Conservation (phyloP, 2,329 filamentous ascomycete genomes). For the Fusarium continuum region DNA sequence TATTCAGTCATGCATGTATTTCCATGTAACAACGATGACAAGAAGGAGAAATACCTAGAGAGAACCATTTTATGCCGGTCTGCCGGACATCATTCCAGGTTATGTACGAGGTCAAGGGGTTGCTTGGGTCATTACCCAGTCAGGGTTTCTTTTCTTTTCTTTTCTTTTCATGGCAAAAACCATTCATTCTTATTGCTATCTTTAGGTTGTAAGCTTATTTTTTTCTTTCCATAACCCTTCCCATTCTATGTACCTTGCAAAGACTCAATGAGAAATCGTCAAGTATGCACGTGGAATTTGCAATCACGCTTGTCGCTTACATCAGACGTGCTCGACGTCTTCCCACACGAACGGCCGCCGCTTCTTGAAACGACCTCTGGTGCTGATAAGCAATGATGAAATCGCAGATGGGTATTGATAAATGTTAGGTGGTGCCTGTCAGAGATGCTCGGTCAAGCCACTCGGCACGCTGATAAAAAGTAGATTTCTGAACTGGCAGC, state of each 20-base stretch:
- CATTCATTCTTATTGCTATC: no score
- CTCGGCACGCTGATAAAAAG: constrained; percentile 67
- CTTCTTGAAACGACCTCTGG: constrained; percentile 53
- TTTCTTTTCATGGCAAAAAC: constrained; percentile 53
- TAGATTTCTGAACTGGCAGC: no score
- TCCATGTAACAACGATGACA: constrained; percentile 8
- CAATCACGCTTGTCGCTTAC: constrained; percentile 54
- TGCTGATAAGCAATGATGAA: constrained; percentile 64
- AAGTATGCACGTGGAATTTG: constrained; percentile 61
- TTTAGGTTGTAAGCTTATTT: no score
- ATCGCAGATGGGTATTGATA: constrained; percentile 61
- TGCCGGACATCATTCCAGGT: neutral
- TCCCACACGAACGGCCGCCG: constrained; percentile 64
- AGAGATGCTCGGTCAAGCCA: no score
- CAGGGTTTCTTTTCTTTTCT: constrained; percentile 15
- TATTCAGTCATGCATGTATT: constrained; percentile 8
- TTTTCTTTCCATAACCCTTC: constrained; percentile 63
- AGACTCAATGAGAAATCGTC: constrained; percentile 58
- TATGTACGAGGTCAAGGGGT: neutral
- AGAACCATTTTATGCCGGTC: neutral
- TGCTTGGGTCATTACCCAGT: neutral
- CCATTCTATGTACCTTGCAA: constrained; percentile 59
- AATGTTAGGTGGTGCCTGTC: constrained; percentile 57
- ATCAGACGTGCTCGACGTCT: constrained; percentile 54
- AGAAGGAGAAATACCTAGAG: neutral